These are phyloP conservation scores for Rhizophagus prolifer DNA, from an alignment of 192 early-diverging fungal genomes.

Conservation along the genomic window DNA sequence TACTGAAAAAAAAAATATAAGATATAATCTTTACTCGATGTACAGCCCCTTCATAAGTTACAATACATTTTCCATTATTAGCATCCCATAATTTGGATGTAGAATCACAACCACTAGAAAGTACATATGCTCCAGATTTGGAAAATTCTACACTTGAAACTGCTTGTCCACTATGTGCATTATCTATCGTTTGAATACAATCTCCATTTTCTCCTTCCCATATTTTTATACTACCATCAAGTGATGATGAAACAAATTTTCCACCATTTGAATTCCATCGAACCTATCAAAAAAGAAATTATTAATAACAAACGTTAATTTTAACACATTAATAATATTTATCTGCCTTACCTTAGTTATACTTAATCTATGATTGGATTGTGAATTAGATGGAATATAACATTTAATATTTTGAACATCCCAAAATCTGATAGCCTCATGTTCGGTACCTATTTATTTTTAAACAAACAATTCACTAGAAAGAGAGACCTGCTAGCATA, in stretches of 20 bases:
- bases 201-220: slow-evolving; percentile 81
- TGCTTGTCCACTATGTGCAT: slow-evolving; percentile 73
- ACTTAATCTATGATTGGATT: slow-evolving; percentile 48
- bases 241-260: slow-evolving; percentile 72
- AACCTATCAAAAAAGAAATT: slow-evolving; percentile 50
- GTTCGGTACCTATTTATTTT: slow-evolving; percentile 61
- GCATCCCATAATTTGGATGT: slow-evolving; percentile 81
- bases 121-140: slow-evolving; percentile 69
- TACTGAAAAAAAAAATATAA: background rate
- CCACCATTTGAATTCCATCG: slow-evolving; percentile 64
- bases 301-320: too few relatives aligned
- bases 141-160: slow-evolving; percentile 78
- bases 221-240: slow-evolving; percentile 84
- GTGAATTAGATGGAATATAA: slow-evolving; percentile 60
- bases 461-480: background rate
- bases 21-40: slow-evolving; percentile 50
- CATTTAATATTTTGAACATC: slow-evolving; percentile 85
- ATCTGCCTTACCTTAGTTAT: slow-evolving; percentile 44
- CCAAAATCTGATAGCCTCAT: slow-evolving; percentile 77
- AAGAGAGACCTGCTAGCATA: slow-evolving; percentile 58
- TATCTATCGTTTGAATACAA: slow-evolving; percentile 71
- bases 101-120: slow-evolving; percentile 82
- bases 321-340: background rate
- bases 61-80: slow-evolving; percentile 65
- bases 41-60: slow-evolving; percentile 69